Base-by-base conservation (phyloP, 495 filamentous ascomycete genomes). In the Xylaria grammica region DNA sequence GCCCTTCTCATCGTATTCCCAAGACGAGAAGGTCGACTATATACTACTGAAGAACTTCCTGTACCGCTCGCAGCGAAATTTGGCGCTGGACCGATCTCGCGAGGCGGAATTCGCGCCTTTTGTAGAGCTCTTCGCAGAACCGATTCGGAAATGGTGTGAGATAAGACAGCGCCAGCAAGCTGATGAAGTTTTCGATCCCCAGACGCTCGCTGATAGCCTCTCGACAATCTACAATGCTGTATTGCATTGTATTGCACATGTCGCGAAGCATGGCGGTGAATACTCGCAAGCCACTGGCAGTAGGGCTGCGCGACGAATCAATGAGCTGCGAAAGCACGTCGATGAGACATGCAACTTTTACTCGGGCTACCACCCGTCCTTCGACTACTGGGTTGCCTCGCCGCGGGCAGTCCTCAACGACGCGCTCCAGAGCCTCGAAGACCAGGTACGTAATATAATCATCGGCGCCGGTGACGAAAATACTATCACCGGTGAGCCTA, bases 401-500 rank as follows among this genome's bases (percentile, higher is more conserved):
- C 81, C 81, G 3, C 80, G 79, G 32, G 51, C 64, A 4, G 63
- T 65, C 0, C 62, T 82, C 24, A 67, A 80, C 22, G 50, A 27
- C 1, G 69, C 72, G 1, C 66, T 85, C 0, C 38, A 64, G 19
- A 48, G 49, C 1, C 60, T 72, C 1, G 69, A 74, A 10, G 60
- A 52, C 1, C 51, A 70, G 26, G 72, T 84, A 11, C 74, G 72
- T 17, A 73, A 77, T 40, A 63, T 74, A 5, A 64, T 84, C 1
- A 78, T 80, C 0, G 82, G 81, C 0, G 69, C 65, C 15, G 75
- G 67, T 3, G 68, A 80, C 26, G 67, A 77, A 0, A 77, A 81
- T 53, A 72, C 77, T 0, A 84, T 84, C 51, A 74, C 85, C 26
- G 82, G 83, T 17, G 74, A 85, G 51, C 82, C 83, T 1, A 81